Conservation (phyloP, 2,329 filamentous ascomycete species). For the Metarhizium album region DNA sequence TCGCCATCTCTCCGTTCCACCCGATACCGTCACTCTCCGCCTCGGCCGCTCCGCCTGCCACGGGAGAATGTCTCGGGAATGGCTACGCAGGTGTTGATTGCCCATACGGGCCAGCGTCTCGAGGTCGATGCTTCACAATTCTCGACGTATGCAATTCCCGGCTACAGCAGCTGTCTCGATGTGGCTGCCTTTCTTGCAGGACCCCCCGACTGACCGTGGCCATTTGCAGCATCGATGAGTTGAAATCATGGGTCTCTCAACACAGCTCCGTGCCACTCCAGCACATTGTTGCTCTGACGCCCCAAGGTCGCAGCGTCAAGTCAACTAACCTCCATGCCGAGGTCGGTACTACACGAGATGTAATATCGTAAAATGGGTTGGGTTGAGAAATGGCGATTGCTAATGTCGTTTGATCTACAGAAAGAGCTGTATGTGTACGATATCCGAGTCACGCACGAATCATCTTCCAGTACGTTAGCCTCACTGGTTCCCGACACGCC, state of each 20-base stretch:
- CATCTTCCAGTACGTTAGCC: constrained; percentile 33
- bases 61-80: constrained; percentile 51
- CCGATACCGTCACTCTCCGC: background rate
- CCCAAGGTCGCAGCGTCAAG: constrained; percentile 75
- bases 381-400: background rate
- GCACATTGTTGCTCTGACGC: constrained; percentile 79
- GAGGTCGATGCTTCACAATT: constrained; percentile 67
- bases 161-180: background rate
- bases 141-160: constrained; percentile 46
- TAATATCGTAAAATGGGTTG: background rate
- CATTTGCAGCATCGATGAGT: constrained; percentile 60
- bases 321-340: constrained; percentile 69
- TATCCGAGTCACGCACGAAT: constrained; percentile 57
- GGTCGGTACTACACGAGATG: constrained; percentile 35
- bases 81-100: constrained; percentile 83
- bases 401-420: constrained; percentile 28
- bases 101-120: constrained; percentile 83
- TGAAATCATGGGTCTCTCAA: constrained; percentile 70
- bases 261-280: constrained; percentile 63
- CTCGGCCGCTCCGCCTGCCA: constrained; percentile 12
- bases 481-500: constrained; percentile 37
- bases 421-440: constrained; percentile 91
- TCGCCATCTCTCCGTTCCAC: background rate
- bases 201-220: background rate
- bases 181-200: background rate